phyloP scores from a whole-genome alignment of 345 rosid species.

The Citrus reticulata region DNA sequence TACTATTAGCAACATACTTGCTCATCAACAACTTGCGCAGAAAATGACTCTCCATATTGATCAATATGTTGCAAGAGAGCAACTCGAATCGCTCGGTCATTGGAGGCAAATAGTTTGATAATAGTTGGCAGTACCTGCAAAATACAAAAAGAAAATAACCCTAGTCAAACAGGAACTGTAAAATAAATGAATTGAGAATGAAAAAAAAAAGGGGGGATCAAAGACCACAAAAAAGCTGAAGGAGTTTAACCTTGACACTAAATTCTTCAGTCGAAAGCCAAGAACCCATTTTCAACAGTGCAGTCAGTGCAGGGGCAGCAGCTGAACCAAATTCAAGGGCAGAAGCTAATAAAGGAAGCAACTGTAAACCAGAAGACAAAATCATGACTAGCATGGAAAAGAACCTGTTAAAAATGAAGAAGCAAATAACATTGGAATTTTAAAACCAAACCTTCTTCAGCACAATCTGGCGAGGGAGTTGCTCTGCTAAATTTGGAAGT shows the following conservation, averaged over 20 bases:
- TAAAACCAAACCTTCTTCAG: constrained; percentile 70
- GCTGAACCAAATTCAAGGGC: constrained; percentile 99
- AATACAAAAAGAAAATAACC: constrained; percentile 15
- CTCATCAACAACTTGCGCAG: constrained; percentile 88
- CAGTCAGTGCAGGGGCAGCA: constrained; percentile 88
- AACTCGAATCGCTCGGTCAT: constrained; percentile 92
- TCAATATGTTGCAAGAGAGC: constrained; percentile 96
- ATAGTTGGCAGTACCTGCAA: constrained; percentile 80
- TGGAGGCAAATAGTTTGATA: constrained; percentile 85
- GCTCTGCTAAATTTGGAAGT: constrained; percentile 94
- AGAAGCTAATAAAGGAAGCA: constrained; percentile 97
- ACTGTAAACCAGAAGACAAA: constrained; percentile 48
- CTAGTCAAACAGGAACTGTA: constrained; percentile 3
- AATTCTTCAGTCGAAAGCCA: constrained; percentile 94
- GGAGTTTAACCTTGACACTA: constrained; percentile 60
- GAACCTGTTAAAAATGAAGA: constrained; percentile 1
- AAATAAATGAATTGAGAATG: constrained; percentile 1
- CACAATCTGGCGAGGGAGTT: constrained; percentile 96
- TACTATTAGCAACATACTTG: constrained; percentile 51
- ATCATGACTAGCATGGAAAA: constrained; percentile 24
- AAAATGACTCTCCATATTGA: constrained; percentile 87
- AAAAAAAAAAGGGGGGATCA: neutral
- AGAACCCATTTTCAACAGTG: constrained; percentile 90
- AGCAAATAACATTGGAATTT: constrained; percentile 18
- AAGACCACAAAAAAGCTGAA: neutral